Conservation (phyloP, 257 asterid species). For the Nicotiana tabacum region DNA sequence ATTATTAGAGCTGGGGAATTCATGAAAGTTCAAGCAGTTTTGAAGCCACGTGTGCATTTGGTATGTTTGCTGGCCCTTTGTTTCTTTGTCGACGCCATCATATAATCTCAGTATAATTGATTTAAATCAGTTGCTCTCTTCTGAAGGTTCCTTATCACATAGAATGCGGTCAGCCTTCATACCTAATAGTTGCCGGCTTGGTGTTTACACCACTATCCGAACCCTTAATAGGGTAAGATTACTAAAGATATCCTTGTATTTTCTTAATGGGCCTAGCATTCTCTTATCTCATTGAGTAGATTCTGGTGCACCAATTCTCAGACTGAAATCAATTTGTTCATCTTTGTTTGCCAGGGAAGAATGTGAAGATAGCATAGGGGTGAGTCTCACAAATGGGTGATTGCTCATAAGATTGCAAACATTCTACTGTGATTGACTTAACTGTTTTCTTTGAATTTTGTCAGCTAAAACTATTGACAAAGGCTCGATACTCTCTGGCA, state of each 20-base stretch:
- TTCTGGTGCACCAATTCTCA: neutral
- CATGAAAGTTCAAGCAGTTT: conserved; percentile 63
- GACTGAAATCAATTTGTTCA: neutral
- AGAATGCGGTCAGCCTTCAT: conserved; percentile 92
- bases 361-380: conserved; percentile 88
- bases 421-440: conserved; percentile 14
- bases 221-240: conserved; percentile 78
- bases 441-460: conserved; percentile 21
- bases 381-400: conserved; percentile 17
- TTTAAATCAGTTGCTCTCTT: conserved; percentile 16
- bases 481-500: conserved; percentile 86
- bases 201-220: conserved; percentile 97
- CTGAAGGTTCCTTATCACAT: conserved; percentile 90
- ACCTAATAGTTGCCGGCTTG: conserved; percentile 89
- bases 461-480: conserved; percentile 79
- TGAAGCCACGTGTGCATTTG: conserved; percentile 78
- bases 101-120: conserved; percentile 12
- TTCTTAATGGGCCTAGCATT: neutral
- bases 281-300: neutral
- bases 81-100: conserved; percentile 2
- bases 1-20: conserved; percentile 65
- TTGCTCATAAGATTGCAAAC: conserved; percentile 6
- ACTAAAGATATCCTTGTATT: conserved; percentile 12
- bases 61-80: conserved; percentile 31
- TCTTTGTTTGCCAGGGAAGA: conserved; percentile 62